Evolutionary conservation across 371 early-diverging fungal genomes (phyloP).

Genomic region (Funneliformis caledonium): DNA sequence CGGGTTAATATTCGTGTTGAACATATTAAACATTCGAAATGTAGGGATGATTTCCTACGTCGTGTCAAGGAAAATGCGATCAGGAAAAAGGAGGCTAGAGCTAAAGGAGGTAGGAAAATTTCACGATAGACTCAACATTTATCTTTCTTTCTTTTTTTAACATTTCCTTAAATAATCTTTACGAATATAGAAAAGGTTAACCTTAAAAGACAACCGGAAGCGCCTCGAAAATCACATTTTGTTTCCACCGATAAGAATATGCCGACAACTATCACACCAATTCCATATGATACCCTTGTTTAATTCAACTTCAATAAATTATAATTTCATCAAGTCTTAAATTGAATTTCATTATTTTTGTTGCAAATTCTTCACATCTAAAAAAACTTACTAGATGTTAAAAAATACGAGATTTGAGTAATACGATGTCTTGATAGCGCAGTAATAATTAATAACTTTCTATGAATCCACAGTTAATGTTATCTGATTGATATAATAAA

Average conservation of each 20-base stretch:
- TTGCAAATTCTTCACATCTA: too few relatives aligned
- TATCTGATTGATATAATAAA: too few relatives aligned
- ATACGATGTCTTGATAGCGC: too few relatives aligned
- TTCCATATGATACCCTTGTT: slow-evolving; percentile 92
- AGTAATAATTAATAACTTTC: too few relatives aligned
- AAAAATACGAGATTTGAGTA: too few relatives aligned
- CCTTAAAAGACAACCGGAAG: slow-evolving; percentile 93
- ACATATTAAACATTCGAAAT: slow-evolving; percentile 99
- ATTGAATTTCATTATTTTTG: too few relatives aligned
- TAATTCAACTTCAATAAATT: slow-evolving; percentile 45
- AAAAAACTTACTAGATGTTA: too few relatives aligned
- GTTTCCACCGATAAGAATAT: slow-evolving; percentile 89
- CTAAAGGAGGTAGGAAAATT: slow-evolving; percentile 45
- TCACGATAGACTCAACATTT: slow-evolving; percentile 21
- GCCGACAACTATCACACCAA: slow-evolving; percentile 91
- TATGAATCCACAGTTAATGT: too few relatives aligned
- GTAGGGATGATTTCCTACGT: slow-evolving; percentile 97
- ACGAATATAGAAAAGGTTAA: slow-evolving; percentile 61
- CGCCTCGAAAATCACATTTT: slow-evolving; percentile 90
- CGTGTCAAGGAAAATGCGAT: slow-evolving; percentile 96
- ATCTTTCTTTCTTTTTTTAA: slow-evolving; percentile 2
- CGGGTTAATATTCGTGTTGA: slow-evolving; percentile 98
- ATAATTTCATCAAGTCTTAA: too few relatives aligned
- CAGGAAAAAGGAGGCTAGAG: slow-evolving; percentile 74
- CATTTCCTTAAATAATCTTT: neutral